Evolutionary conservation across 345 rosid genomes (phyloP), one percentile per base, ranked within the genome.

Genomic region (Kandelia obovata): DNA sequence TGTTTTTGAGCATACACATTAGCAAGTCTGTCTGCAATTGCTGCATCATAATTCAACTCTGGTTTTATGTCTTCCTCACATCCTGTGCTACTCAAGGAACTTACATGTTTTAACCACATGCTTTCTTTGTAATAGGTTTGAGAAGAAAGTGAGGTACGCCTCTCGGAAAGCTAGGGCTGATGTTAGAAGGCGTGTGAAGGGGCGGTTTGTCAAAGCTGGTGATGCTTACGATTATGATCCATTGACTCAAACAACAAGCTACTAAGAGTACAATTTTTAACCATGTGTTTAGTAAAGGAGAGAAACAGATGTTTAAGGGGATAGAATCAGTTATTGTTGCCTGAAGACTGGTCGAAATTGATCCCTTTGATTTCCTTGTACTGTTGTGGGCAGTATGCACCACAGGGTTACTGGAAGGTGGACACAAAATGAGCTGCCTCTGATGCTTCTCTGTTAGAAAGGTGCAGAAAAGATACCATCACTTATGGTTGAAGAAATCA

Each of bases 141-240:
- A 88, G 69, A 96, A 92, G 86, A 83, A 56, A 75, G 98, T 96
- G 71, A 84, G 99, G 77, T 96, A 96, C 77, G 98, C 88, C 59
- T 92, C 99, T 51, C 96, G 98, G 57, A 96, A 96, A 83, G 99
- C 97, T 67, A 87, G 99, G 80, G 99, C 99, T 57, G 98, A 96
- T 66, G 98, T 90, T 61, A 85, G 99, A 79, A 90, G 77, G 81
- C 94, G 99, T 31, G 99, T 88, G 66, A 96, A 92, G 82, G 99
- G 99, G 13, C 70, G 99, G 25, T 96, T 96, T 72, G 91, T 96
- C 69, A 96, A 96, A 81, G 94, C 97, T 46, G 98, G 99, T 46
- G 99, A 92, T 71, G 92, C 85, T 69, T 95, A 87, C 78, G 99
- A 95, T 77, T 95, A 92, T 63, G 98, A 95, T 59, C 99, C 98